phyloP scores from a whole-genome alignment of 1,284 basidiomycete species.

The Heterobasidion occidentale region DNA sequence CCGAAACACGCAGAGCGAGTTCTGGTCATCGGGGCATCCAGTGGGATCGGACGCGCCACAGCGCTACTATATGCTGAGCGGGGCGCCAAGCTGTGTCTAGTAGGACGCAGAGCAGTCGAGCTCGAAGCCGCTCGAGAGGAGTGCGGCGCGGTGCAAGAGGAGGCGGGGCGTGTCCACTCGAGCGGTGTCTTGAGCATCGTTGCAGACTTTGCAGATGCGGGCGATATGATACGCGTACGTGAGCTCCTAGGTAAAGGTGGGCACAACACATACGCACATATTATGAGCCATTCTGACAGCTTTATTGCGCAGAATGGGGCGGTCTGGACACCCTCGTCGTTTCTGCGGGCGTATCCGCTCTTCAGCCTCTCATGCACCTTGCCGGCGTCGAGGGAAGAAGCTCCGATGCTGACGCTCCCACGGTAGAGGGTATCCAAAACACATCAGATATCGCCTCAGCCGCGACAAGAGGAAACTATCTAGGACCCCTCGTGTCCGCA shows the following conservation, averaged over 20 bases:
- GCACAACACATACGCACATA: conserved; percentile 13
- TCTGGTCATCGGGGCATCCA: conserved; percentile 74
- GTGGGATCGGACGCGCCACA: conserved; percentile 74
- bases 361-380: conserved; percentile 70
- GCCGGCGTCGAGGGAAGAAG: conserved; percentile 47
- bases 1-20: conserved; percentile 49
- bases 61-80: conserved; percentile 68
- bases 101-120: conserved; percentile 58
- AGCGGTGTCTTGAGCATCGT: conserved; percentile 31
- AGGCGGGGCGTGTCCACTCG: conserved; percentile 5
- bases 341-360: conserved; percentile 80
- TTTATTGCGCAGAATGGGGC: conserved; percentile 49
- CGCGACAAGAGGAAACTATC: conserved; percentile 55
- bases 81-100: conserved; percentile 71
- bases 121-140: conserved; percentile 57
- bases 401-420: conserved; percentile 29
- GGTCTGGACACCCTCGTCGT: conserved; percentile 84
- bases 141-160: conserved; percentile 31
- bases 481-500: conserved; percentile 57
- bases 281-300: neutral
- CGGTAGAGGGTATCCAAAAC: conserved; percentile 40
- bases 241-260: conserved; percentile 48
- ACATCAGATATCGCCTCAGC: conserved; percentile 43
- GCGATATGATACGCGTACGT: conserved; percentile 64
- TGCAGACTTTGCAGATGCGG: conserved; percentile 62